phyloP scores from a whole-genome alignment of 2,329 filamentous ascomycete genomes.

The Coniochaeta ligniaria region DNA sequence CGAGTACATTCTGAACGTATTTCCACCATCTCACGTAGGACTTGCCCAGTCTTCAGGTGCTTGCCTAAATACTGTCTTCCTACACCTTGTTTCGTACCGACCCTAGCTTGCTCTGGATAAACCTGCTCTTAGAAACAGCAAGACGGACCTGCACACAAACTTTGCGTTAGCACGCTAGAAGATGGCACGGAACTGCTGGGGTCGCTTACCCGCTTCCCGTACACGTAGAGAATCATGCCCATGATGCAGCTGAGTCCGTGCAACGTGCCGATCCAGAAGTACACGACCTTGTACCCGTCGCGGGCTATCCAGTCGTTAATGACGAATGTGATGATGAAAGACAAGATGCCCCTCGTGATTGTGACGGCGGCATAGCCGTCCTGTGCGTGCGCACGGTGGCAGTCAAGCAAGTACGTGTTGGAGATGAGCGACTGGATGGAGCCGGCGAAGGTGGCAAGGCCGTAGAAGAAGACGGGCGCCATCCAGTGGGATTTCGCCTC shows the following conservation, averaged over 20 bases:
- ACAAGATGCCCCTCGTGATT: conserved; percentile 20
- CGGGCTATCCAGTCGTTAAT: conserved; percentile 23
- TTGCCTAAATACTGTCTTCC: no score
- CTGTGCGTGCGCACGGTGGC: conserved; percentile 22
- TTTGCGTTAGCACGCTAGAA: no score
- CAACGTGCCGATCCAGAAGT: conserved; percentile 22
- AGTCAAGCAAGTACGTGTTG: conserved; percentile 26
- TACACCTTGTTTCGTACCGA: no score
- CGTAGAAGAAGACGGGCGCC: conserved; percentile 17
- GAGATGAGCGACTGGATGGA: conserved; percentile 21
- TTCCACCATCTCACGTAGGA: no score
- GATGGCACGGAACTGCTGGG: conserved; percentile 4
- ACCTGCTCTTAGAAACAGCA: no score
- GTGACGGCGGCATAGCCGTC: conserved; percentile 19
- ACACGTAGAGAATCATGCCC: conserved; percentile 25
- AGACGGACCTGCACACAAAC: neutral
- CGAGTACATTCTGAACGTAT: no score
- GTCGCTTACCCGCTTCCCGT: conserved; percentile 16
- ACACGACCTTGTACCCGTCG: conserved; percentile 23
- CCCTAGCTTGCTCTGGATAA: no score
- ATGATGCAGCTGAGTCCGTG: conserved; percentile 25
- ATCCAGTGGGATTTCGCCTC: conserved; percentile 14
- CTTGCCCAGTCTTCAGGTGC: no score
- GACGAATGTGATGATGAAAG: conserved; percentile 26
- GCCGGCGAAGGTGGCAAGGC: conserved; percentile 15